Base-by-base conservation (phyloP, 2,329 filamentous ascomycete genomes). In the Alternaria incomplexa region DNA sequence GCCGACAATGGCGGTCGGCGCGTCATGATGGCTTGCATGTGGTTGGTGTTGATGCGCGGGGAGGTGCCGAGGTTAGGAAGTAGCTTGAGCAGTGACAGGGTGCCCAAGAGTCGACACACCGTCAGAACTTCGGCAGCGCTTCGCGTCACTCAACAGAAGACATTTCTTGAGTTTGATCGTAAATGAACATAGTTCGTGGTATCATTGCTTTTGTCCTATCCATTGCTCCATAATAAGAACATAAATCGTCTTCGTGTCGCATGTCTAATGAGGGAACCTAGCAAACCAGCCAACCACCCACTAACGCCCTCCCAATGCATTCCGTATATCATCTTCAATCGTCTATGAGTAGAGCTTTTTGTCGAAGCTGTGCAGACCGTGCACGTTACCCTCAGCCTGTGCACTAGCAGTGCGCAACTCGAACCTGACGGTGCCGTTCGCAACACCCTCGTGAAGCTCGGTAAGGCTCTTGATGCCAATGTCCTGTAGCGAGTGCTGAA, bases 401-500 rank as follows among this genome's bases (percentile, higher is more conserved):
- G 96, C 96, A 81, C 93, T 97, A 63, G 93, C 91, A 65, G 93
- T 98, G 74, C 96, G 88, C 77, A 98, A 87, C 86, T 99, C 96
- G 79, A 99, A 99, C 76, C 96, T 89, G 58, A 97, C 90, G 53
- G 84, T 88, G 64, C 94, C 93, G 30, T 88, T 85, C 70, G 85
- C 83, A 26, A 97, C 94, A 70, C 87, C 87, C 67, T 91, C 83
- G 80, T 95, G 93, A 62, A 99, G 86, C 73, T 89, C 91, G 44
- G 85, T 79, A 70, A 99, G 83, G 80, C 92, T 97, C 84, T 88
- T 89, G 77, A 93, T 89, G 69, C 96, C 96, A 77, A 94, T 93
- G 78, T 99, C 96, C 84, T 99, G 96, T 82, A 99, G 87, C 65
- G 93, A 97, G 87, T 99, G 96, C 87, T 98, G 97, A 69, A 99